Evolutionary conservation across 169 alveolate species (phyloP).

Genomic region (Cryptosporidium canis): DNA sequence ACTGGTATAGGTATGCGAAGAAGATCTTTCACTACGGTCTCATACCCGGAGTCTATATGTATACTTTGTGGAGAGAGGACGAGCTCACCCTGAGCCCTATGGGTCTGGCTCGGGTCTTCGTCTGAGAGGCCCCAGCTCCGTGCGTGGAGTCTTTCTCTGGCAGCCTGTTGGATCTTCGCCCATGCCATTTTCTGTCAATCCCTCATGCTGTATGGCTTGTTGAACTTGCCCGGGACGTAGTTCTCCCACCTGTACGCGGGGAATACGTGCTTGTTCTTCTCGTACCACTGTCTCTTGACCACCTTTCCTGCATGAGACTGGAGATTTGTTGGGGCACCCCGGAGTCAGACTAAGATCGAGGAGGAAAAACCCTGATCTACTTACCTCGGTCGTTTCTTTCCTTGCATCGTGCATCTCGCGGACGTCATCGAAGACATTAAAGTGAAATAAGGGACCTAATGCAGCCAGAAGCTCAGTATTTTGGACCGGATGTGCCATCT

Average conservation of each 20-base stretch:
- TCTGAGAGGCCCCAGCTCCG: background rate
- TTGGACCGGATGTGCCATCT: background rate
- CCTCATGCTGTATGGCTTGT: slow-evolving; percentile 47
- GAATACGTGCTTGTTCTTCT: slow-evolving; percentile 79
- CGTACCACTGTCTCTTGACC: slow-evolving; percentile 82
- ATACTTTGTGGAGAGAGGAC: slow-evolving; percentile 32
- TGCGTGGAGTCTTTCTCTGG: background rate
- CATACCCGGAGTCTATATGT: slow-evolving; percentile 16
- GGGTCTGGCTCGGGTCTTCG: background rate
- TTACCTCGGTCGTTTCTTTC: slow-evolving; percentile 73
- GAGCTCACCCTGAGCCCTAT: slow-evolving; percentile 43
- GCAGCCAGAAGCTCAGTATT: background rate
- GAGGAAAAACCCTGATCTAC: background rate
- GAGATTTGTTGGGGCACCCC: background rate
- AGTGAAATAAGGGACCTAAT: slow-evolving; percentile 76
- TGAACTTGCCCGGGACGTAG: slow-evolving; percentile 58
- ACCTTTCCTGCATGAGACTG: slow-evolving; percentile 81
- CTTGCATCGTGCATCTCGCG: slow-evolving; percentile 73
- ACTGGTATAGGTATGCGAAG: slow-evolving; percentile 28
- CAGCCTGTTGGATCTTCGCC: background rate
- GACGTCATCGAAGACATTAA: slow-evolving; percentile 77
- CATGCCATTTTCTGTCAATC: background rate
- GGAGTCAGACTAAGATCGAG: background rate
- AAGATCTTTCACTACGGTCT: slow-evolving; percentile 37
- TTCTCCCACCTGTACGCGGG: slow-evolving; percentile 84